phyloP scores from a whole-genome alignment of 2,329 filamentous ascomycete genomes.

The Podosphaera leucotricha region DNA sequence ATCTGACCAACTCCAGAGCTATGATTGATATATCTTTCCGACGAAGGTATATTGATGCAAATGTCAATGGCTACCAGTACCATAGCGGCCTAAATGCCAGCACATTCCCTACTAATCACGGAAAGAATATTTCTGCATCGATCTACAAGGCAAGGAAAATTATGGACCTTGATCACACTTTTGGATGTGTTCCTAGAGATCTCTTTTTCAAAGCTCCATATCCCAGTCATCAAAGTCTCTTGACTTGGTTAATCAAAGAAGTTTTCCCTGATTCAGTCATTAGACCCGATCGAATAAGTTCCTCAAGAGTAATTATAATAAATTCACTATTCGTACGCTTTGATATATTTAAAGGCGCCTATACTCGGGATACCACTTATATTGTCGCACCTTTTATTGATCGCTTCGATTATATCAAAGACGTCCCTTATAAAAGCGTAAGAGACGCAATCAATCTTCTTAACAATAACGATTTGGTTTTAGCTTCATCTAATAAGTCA shows the following conservation, averaged over 20 bases:
- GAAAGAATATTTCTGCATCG: conserved; percentile 42
- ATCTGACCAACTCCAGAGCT: conserved; percentile 2
- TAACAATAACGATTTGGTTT: conserved; percentile 29
- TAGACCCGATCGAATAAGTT: conserved; percentile 25
- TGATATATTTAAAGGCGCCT: conserved; percentile 79
- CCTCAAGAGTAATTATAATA: conserved; percentile 45
- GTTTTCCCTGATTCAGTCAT: conserved; percentile 46
- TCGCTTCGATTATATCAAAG: conserved; percentile 49
- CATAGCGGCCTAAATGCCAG: conserved; percentile 51
- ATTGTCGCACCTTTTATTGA: conserved; percentile 76
- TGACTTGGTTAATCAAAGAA: conserved; percentile 52
- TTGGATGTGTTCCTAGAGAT: conserved; percentile 62
- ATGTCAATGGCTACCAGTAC: conserved; percentile 60
- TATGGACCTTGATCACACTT: conserved; percentile 46
- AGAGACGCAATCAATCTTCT: conserved; percentile 38
- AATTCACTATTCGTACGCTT: conserved; percentile 89
- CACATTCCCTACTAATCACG: conserved; percentile 54
- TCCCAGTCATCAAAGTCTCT: conserved; percentile 50
- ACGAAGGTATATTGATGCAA: conserved; percentile 82
- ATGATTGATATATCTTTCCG: conserved; percentile 31
- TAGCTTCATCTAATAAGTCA: conserved; percentile 3
- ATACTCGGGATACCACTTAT: conserved; percentile 70
- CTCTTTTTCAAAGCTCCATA: conserved; percentile 67
- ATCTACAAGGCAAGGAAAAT: conserved; percentile 47
- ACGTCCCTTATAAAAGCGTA: conserved; percentile 60